Evolutionary conservation across 1,139 yeast genomes (phyloP), one percentile per base, ranked within the genome.

Genomic region (Magnusiomyces magnusii): DNA sequence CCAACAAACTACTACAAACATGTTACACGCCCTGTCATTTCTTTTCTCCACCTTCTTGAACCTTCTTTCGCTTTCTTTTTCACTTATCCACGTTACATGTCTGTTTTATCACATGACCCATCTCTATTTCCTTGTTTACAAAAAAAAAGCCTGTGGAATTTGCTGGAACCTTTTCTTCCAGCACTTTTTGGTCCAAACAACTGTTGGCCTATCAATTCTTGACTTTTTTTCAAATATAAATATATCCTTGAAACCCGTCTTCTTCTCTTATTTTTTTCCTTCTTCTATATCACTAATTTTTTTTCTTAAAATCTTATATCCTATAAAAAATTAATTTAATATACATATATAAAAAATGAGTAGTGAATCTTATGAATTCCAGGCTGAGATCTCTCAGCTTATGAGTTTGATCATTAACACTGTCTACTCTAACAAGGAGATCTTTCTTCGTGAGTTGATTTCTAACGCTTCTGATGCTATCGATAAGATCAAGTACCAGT

Each of bases 341-440:
- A 23, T 23, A 24, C 51, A 24, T 47, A 2, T 23, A 47, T 47
- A 15, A 28, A 50, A 27, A 50, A 57, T 53, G 60, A 53, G 61
- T 51, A 31, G 36, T 31, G 76, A 73, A 67, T 71, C 75, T 53
- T 73, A 69, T 66, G 99, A 93, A 82, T 93, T 93, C 81, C 97
- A 96, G 78, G 99, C 99, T 84, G 99, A 93, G 91, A 95, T 93
- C 79, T 88, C 98, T 86, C 99, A 93, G 96, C 84, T 95, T 85
- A 88, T 95, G 98, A 89, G 97, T 77, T 86, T 93, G 84, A 91
- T 95, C 91, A 93, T 95, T 81, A 95, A 95, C 90, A 95, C 99
- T 62, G 99, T 95, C 73, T 95, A 95, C 80, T 93, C 99, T 61
- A 95, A 95, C 86, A 95, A 95, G 82, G 99, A 95, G 79, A 93